Evolutionary conservation across 257 asterid species (phyloP).

Genomic region (Asclepias syriaca): DNA sequence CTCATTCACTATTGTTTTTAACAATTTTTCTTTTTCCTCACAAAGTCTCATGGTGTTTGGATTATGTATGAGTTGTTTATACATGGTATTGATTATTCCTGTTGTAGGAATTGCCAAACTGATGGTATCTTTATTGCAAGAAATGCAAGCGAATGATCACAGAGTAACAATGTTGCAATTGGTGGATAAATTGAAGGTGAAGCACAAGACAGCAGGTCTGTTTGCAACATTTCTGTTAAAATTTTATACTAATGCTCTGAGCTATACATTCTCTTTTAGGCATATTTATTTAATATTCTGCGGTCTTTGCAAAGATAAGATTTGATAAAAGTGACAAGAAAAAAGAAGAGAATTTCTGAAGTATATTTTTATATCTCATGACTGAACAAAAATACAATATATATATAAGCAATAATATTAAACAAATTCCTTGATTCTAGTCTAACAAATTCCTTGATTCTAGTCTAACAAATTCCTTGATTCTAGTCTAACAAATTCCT

Average conservation of each 20-base stretch:
- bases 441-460: too few species aligned
- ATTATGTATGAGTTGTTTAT: background rate
- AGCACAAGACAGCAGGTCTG: slow-evolving; percentile 64
- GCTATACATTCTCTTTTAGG: background rate
- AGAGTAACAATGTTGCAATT: slow-evolving; percentile 78
- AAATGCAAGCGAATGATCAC: slow-evolving; percentile 70
- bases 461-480: too few species aligned
- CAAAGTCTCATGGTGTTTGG: background rate
- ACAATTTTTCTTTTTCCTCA: too few species aligned
- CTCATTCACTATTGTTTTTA: background rate
- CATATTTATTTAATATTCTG: background rate
- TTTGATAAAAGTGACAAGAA: too few species aligned
- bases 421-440: too few species aligned
- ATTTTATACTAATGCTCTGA: background rate
- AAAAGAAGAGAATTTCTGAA: too few species aligned
- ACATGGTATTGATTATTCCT: slow-evolving; percentile 13
- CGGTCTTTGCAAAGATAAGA: slow-evolving; percentile 1
- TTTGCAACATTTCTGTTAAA: slow-evolving; percentile 7
- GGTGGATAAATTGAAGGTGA: slow-evolving; percentile 76
- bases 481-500: too few species aligned
- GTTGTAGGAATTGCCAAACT: slow-evolving; percentile 67
- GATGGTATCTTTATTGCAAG: slow-evolving; percentile 60
- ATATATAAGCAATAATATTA: too few species aligned
- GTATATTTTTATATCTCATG: too few species aligned
- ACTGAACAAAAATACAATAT: too few species aligned